These are phyloP conservation scores for Rhodosporidiobolus odoratus DNA, from an alignment of 768 basidiomycete species.

Conservation along the genomic window DNA sequence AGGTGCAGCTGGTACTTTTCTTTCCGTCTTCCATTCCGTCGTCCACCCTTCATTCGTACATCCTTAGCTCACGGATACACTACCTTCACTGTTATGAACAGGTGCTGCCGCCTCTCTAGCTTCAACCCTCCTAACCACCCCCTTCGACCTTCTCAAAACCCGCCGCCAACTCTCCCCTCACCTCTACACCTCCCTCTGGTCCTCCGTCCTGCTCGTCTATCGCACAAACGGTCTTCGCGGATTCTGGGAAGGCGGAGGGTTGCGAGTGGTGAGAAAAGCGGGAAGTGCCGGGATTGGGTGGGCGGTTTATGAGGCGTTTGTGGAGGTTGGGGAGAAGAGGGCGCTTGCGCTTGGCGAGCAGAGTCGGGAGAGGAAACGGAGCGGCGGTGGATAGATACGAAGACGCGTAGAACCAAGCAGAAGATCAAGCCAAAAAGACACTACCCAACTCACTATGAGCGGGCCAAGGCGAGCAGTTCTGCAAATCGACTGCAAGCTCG, in stretches of 20 bases:
- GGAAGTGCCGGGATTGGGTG: slow-evolving; percentile 38
- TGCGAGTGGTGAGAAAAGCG: slow-evolving; percentile 34
- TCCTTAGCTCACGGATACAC: background rate
- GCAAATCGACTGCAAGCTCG: background rate
- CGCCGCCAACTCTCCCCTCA: slow-evolving; percentile 29
- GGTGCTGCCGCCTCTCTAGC: slow-evolving; percentile 35
- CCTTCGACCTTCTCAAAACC: slow-evolving; percentile 40
- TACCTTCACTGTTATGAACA: too few species aligned
- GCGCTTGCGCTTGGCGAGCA: background rate
- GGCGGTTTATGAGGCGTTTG: slow-evolving; percentile 37
- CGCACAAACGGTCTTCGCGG: slow-evolving; percentile 21
- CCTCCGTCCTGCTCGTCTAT: slow-evolving; percentile 10
- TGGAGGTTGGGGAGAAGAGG: slow-evolving; percentile 31
- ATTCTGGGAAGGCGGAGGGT: slow-evolving; percentile 39
- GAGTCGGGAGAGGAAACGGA: background rate
- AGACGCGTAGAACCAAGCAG: background rate
- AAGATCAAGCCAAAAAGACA: background rate
- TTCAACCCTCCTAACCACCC: slow-evolving; percentile 38
- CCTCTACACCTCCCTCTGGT: slow-evolving; percentile 20
- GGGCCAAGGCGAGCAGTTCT: background rate
- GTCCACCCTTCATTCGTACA: background rate
- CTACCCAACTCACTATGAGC: background rate
- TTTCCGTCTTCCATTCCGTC: background rate
- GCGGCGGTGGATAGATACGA: slow-evolving; percentile 1
- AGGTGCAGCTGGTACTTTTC: slow-evolving; percentile 23